Base-by-base conservation (phyloP, 805 yeast genomes). In the Pichia membranifaciens region DNA sequence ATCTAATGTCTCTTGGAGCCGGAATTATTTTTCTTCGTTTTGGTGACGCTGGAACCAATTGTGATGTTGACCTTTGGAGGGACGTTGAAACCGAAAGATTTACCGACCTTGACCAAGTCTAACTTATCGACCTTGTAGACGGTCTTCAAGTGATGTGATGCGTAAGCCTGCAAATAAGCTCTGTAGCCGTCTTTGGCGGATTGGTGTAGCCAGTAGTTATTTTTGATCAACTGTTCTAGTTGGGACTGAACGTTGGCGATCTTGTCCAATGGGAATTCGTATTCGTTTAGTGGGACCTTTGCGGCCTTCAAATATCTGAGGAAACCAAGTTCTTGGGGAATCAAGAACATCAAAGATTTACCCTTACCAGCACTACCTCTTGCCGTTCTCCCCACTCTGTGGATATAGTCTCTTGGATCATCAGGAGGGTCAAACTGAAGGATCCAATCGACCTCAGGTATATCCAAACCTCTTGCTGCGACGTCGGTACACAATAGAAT, bases 361-460 rank as follows among this genome's bases (percentile, higher is more conserved):
- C 99, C 99, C 63, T 82, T 83, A 48, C 96, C 98, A 42, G 78
- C 63, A 20, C 84, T 70, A 54, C 95, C 96, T 74, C 99, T 84
- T 33, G 99, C 99, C 23, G 99, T 93, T 75, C 99, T 84, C 56
- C 99, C 99, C 33, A 93, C 99, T 69, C 99, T 82, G 72, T 93
- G 99, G 57, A 93, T 93, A 67, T 93, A 93, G 70, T 93, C 98
- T 71, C 98, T 82, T 69, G 99, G 99, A 71, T 93, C 99, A 83
- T 93, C 99, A 66, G 99, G 99, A 47, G 99, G 99, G 67, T 93
- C 99, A 62, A 88, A 93, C 73, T 93, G 99, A 55, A 93, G 85
- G 61, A 93, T 93, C 99, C 99, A 93, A 72, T 95, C 99, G 47
- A 93, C 99, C 25, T 95, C 84, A 45, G 99, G 99, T 58, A 93